Evolutionary conservation across 108 stramenopile genomes (phyloP).

Genomic region (Skeletonema marinoi): DNA sequence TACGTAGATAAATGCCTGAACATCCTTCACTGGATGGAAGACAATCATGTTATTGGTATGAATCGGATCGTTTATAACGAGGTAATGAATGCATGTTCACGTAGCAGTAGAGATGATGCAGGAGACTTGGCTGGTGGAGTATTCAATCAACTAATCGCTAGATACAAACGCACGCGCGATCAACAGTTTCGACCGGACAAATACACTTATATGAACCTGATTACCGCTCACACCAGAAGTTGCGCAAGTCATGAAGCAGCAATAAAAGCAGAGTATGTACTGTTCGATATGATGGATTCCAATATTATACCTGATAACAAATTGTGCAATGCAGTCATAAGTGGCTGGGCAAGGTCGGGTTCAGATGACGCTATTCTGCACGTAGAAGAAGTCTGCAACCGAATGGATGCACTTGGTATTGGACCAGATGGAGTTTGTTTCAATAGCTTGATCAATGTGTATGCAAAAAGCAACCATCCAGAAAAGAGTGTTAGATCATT

Average conservation of each 20-base stretch:
- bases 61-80: too few relatives aligned
- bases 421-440: not conserved
- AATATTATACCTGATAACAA: not conserved
- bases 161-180: too few relatives aligned
- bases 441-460: slow-evolving; percentile 14
- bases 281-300: slow-evolving; percentile 15
- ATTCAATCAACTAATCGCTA: too few relatives aligned
- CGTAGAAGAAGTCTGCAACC: not conserved
- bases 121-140: too few relatives aligned
- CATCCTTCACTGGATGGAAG: too few relatives aligned
- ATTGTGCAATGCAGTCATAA: not conserved
- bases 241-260: not conserved
- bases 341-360: slow-evolving; percentile 4
- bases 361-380: not conserved
- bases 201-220: not conserved
- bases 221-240: slow-evolving; percentile 5
- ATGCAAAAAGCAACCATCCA: slow-evolving; percentile 11
- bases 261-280: slow-evolving; percentile 1
- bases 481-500: not conserved
- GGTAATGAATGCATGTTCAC: too few relatives aligned
- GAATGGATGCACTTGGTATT: slow-evolving; percentile 8
- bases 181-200: not conserved
- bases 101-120: too few relatives aligned
- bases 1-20: too few relatives aligned
- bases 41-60: too few relatives aligned